Evolutionary conservation across 2,329 filamentous ascomycete genomes (phyloP).

Genomic region (Colletotrichum shisoi): DNA sequence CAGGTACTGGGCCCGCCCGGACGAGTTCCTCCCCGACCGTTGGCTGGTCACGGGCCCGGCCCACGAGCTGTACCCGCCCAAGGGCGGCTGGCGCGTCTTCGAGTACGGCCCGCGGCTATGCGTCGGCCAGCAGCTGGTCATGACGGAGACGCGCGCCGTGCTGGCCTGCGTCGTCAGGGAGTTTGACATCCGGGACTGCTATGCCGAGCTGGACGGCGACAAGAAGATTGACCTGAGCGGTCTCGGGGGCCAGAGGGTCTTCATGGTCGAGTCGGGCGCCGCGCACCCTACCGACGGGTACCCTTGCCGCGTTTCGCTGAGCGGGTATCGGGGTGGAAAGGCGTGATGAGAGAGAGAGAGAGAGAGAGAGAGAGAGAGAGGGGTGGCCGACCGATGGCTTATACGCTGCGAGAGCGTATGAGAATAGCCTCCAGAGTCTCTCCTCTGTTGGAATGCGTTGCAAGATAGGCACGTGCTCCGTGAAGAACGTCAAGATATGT

Average conservation of each 20-base stretch:
- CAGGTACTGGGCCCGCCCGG: conserved; percentile 53
- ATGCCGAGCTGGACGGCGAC: conserved; percentile 32
- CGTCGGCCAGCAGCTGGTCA: conserved; percentile 52
- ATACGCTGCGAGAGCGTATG: background rate
- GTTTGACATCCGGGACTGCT: conserved; percentile 51
- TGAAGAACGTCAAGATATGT: too few species aligned
- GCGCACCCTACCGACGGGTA: conserved; percentile 37
- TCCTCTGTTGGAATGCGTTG: too few species aligned
- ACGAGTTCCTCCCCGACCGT: conserved; percentile 59
- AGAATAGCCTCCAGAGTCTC: too few species aligned
- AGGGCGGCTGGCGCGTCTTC: conserved; percentile 62
- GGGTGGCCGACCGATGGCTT: background rate
- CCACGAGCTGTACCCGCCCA: conserved; percentile 37
- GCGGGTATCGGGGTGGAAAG: conserved; percentile 3
- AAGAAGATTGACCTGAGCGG: conserved; percentile 29
- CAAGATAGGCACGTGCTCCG: too few species aligned
- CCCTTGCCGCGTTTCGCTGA: conserved; percentile 30
- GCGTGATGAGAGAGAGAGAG: background rate
- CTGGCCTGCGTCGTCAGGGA: conserved; percentile 56
- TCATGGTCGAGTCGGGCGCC: conserved; percentile 37
- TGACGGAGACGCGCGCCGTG: conserved; percentile 57
- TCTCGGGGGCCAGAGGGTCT: conserved; percentile 28
- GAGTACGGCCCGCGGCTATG: conserved; percentile 61
- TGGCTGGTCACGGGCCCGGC: conserved; percentile 47
- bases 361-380: too few species aligned